Evolutionary conservation across 345 rosid species (phyloP), one percentile per base, ranked within the genome.

Genomic region (Trapa bicornis): DNA sequence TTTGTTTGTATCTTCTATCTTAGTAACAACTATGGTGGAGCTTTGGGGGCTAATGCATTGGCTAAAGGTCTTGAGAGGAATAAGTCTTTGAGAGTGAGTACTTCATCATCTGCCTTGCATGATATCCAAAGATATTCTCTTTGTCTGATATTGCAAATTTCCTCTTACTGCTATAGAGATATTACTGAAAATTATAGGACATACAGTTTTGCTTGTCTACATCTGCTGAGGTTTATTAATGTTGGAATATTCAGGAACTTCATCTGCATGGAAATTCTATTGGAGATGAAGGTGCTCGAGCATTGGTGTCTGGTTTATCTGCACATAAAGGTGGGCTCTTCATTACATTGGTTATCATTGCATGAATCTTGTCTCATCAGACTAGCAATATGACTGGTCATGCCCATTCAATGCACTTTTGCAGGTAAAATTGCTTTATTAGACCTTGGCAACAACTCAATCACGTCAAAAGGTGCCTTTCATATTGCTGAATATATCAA

Each of bases 11-110:
- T 13, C 69, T 77, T 63, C 68, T 77, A 64, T 74, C 71, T 50
- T 73, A 93, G 98, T 80, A 95, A 96, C 80, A 93, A 93, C 74
- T 93, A 93, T 68, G 97, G 97, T 67, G 98, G 98, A 71, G 85
- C 98, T 65, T 72, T 93, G 75, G 98, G 97, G 76, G 96, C 93
- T 70, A 90, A 93, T 81, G 92, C 96, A 73, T 84, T 93, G 79
- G 83, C 94, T 57, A 93, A 90, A 84, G 98, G 97, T 60, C 83
- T 93, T 54, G 92, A 87, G 83, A 87, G 86, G 73, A 88, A 93
- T 86, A 88, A 88, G 78, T 81, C 96, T 17, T 72, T 93, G 69
- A 78, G 89, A 86, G 98, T 90, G 83, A 52, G 65, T 53, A 43
- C 33, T 35, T n/a, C 41, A 47, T 70, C 58, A 15, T 68, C 56